Evolutionary conservation across 768 basidiomycete species (phyloP), one percentile per base, ranked within the genome.

Genomic region (Suillus subluteus): DNA sequence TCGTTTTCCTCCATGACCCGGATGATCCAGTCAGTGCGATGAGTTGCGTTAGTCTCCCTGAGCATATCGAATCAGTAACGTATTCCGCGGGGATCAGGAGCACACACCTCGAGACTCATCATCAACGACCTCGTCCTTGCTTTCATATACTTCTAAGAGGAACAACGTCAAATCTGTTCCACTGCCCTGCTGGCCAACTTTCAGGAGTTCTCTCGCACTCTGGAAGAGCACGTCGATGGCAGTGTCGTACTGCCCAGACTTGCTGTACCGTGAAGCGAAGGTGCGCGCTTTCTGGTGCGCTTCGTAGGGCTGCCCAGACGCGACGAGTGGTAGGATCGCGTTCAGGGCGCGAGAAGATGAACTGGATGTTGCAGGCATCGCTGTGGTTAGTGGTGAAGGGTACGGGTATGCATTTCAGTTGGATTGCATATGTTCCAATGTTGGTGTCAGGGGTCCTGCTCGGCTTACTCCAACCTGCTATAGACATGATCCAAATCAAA

Each of bases 221-320:
- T 95, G 92, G 79, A 98, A 98, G 61, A 98, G 87, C 6, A 99
- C 92, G 76, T 96, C 91, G 78, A 95, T 92, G 21, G 98, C 96
- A 16, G 90, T 90, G 73, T 91, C 90, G 73, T 91, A 90, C 70
- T 96, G 91, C 3, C 82, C 83, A 4, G 92, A 87, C 81, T 95
- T 95, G 62, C 84, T 82, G 76, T 94, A 94, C 72, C 96, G 86
- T 4, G 96, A 90, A 6, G 95, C 95, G 70, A 97, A 98, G 21
- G 96, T 98, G 35, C 97, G 88, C 12, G 96, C 95, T 79, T 98
- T 98, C 78, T 98, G 96, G 72, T 98, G 97, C 0, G 96, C 96
- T 68, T 96, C 94, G 77, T 98, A 98, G 16, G 85, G 78, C 43
- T 95, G 94, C 12, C 90, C 87, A 12, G 83, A 82, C 6, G 84